phyloP scores from a whole-genome alignment of 169 alveolate species.

The Blepharisma undulans region DNA sequence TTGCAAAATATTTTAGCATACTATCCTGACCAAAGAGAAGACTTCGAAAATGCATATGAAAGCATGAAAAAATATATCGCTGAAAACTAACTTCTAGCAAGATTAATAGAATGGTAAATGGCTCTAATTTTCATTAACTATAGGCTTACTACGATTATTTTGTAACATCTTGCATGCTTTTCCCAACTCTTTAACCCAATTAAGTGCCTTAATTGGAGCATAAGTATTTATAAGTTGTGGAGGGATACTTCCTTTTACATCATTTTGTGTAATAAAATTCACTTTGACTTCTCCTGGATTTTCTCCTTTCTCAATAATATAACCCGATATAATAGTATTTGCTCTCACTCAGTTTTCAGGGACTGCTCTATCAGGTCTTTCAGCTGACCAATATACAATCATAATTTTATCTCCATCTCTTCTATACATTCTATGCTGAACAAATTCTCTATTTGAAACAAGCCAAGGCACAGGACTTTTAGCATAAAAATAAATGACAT shows the following conservation, averaged over 20 bases:
- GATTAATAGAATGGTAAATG: too few relatives aligned
- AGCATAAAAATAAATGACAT: constrained; percentile 14
- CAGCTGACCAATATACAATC: constrained; percentile 15
- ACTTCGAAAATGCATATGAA: neutral
- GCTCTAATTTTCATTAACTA: neutral
- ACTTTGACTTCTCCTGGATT: neutral
- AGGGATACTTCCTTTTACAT: constrained; percentile 23
- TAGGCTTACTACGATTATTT: neutral
- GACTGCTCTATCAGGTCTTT: neutral
- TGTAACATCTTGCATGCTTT: neutral
- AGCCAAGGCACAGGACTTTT: neutral
- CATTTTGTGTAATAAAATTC: constrained; percentile 21
- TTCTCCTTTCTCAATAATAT: neutral
- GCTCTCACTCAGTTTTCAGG: constrained; percentile 32
- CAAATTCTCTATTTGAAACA: constrained; percentile 17
- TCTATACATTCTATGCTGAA: constrained; percentile 15
- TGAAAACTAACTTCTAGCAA: too few relatives aligned
- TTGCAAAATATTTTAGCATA: neutral
- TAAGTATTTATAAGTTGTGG: constrained; percentile 29
- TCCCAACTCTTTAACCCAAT: constrained; percentile 3
- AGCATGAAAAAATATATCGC: neutral
- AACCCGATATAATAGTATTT: constrained; percentile 31
- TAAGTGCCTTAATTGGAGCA: constrained; percentile 28
- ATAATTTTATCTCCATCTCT: neutral
- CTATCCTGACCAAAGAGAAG: neutral